Evolutionary conservation across 2,329 filamentous ascomycete species (phyloP).

Genomic region (Botrytis elliptica): DNA sequence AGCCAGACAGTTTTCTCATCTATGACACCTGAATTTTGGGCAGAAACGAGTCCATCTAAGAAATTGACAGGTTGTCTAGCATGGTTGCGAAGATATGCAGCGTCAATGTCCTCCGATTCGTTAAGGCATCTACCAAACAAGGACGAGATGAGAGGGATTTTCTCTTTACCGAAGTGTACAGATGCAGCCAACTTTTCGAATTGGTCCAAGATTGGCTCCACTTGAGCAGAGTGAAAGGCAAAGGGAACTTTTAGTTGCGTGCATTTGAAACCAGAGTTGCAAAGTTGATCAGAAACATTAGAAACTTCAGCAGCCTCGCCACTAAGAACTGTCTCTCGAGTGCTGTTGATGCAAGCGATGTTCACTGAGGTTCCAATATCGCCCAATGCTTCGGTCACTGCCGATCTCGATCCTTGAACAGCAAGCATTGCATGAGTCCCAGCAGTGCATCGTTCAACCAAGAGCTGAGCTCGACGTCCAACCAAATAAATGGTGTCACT

Average conservation of each 20-base stretch:
- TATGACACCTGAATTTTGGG: slow-evolving; percentile 57
- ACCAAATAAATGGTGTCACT: slow-evolving; percentile 71
- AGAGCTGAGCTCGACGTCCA: slow-evolving; percentile 61
- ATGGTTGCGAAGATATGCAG: slow-evolving; percentile 62
- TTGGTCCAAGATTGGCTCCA: slow-evolving; percentile 59
- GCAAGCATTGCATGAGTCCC: slow-evolving; percentile 67
- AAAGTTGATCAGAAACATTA: slow-evolving; percentile 47
- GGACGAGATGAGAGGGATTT: slow-evolving; percentile 64
- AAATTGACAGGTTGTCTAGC: slow-evolving; percentile 65
- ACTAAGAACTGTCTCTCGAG: slow-evolving; percentile 40
- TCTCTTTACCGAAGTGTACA: slow-evolving; percentile 55
- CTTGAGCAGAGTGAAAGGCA: slow-evolving; percentile 64
- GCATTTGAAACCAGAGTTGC: slow-evolving; percentile 45
- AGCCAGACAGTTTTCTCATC: slow-evolving; percentile 68
- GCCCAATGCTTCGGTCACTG: slow-evolving; percentile 29
- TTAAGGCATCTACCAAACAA: slow-evolving; percentile 58
- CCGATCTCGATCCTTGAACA: slow-evolving; percentile 49
- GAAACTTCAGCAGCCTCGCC: slow-evolving; percentile 38
- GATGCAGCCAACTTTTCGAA: slow-evolving; percentile 54
- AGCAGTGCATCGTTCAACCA: slow-evolving; percentile 63
- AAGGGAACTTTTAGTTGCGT: slow-evolving; percentile 62
- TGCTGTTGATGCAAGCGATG: slow-evolving; percentile 22
- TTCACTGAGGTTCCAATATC: slow-evolving; percentile 11
- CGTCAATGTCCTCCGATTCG: slow-evolving; percentile 54
- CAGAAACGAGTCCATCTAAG: slow-evolving; percentile 57